Conservation (phyloP, 2,329 filamentous ascomycete species). For the Colletotrichum abscissum region DNA sequence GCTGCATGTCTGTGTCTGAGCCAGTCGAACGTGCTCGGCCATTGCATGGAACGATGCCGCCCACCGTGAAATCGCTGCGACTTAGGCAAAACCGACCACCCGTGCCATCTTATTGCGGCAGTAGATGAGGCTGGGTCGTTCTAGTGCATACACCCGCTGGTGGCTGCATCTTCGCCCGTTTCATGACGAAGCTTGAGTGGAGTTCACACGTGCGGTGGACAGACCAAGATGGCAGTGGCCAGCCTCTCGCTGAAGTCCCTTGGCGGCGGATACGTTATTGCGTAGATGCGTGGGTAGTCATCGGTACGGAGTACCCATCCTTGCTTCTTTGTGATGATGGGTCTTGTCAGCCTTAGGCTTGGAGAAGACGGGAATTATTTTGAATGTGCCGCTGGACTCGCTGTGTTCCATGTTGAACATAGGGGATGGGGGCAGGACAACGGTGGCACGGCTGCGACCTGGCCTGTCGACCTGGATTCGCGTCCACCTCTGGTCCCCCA, state of each 20-base stretch:
- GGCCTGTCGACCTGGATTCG: constrained; percentile 14
- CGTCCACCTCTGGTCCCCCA: constrained; percentile 21
- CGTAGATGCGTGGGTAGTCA: background rate
- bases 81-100: background rate
- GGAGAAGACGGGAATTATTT: constrained; percentile 15
- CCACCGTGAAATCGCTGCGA: background rate
- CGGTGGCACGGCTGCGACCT: constrained; percentile 8
- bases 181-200: constrained; percentile 26
- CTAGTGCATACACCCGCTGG: background rate
- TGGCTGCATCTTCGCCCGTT: background rate
- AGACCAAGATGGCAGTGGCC: constrained; percentile 13
- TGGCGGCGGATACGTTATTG: constrained; percentile 2
- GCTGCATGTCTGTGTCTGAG: constrained; percentile 14
- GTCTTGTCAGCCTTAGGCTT: constrained; percentile 31
- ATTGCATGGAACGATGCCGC: background rate
- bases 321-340: constrained; percentile 2
- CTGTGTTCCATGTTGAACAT: background rate
- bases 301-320: background rate
- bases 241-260: constrained; percentile 11
- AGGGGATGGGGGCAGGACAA: background rate
- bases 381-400: background rate
- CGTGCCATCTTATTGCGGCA: background rate
- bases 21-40: background rate
- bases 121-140: background rate
- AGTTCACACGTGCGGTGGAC: constrained; percentile 14